These are phyloP conservation scores for Chalciporus piperatus DNA, from an alignment of 768 basidiomycete species.

Conservation along the genomic window DNA sequence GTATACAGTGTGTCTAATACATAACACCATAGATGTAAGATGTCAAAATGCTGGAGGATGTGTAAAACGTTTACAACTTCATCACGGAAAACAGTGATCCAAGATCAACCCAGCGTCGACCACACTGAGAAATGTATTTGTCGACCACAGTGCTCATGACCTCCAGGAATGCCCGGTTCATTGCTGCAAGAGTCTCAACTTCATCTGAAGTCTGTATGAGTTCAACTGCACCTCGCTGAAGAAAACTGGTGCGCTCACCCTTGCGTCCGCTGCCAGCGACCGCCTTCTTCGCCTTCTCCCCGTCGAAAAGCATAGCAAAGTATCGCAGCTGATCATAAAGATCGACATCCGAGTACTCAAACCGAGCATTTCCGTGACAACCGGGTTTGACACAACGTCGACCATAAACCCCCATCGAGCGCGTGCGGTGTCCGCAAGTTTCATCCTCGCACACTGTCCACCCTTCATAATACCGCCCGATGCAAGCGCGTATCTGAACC, in stretches of 20 bases:
- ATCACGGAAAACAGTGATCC: constrained; percentile 78
- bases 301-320: constrained; percentile 76
- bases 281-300: constrained; percentile 54
- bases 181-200: constrained; percentile 44
- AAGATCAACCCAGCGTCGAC: constrained; percentile 87
- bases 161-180: constrained; percentile 51
- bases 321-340: constrained; percentile 91
- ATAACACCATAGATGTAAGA: neutral
- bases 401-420: constrained; percentile 93
- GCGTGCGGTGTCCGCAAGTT: constrained; percentile 79
- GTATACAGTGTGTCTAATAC: constrained; percentile 10
- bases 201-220: constrained; percentile 43
- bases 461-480: constrained; percentile 82
- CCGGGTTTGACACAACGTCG: constrained; percentile 61
- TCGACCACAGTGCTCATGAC: constrained; percentile 58
- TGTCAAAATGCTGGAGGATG: neutral
- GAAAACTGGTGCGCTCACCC: constrained; percentile 31
- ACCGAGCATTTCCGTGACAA: constrained; percentile 12
- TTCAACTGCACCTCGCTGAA: neutral
- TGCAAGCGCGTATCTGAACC: constrained; percentile 72
- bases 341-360: constrained; percentile 77
- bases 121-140: constrained; percentile 83
- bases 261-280: constrained; percentile 44
- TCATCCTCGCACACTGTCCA: constrained; percentile 88
- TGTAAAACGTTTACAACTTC: constrained; percentile 44